These are phyloP conservation scores for Alternaria gansuensis DNA, from an alignment of 2,329 filamentous ascomycete genomes.

Conservation along the genomic window DNA sequence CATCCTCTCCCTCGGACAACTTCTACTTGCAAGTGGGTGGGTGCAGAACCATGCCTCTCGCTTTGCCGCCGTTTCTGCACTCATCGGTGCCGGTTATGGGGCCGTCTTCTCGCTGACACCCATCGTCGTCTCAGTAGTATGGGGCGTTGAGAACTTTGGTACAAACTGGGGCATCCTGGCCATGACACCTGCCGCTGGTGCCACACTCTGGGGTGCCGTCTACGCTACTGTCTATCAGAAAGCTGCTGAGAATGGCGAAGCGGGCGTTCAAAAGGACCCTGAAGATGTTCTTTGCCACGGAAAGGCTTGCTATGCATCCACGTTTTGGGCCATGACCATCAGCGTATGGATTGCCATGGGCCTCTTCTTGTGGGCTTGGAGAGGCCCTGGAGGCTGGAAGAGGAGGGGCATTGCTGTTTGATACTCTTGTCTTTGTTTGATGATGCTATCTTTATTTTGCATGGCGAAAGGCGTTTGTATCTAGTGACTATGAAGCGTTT, in stretches of 20 bases:
- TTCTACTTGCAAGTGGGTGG: slow-evolving; percentile 77
- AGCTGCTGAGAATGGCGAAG: slow-evolving; percentile 60
- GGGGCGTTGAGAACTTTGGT: slow-evolving; percentile 98
- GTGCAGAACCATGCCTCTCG: slow-evolving; percentile 77
- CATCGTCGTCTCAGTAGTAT: slow-evolving; percentile 94
- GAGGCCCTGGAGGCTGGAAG: slow-evolving; percentile 77
- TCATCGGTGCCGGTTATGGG: slow-evolving; percentile 91
- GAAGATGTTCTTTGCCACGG: slow-evolving; percentile 78
- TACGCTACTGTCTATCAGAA: slow-evolving; percentile 83
- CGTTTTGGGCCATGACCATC: slow-evolving; percentile 85
- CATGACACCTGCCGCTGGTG: slow-evolving; percentile 86
- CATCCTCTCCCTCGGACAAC: slow-evolving; percentile 79
- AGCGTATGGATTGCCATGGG: slow-evolving; percentile 84
- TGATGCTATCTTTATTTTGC: not conserved
- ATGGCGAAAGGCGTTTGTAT: slow-evolving; percentile 18
- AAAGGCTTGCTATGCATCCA: slow-evolving; percentile 77
- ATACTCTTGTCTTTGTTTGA: not conserved
- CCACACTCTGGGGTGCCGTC: slow-evolving; percentile 88
- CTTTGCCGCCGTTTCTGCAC: slow-evolving; percentile 85
- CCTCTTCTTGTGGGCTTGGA: slow-evolving; percentile 79
- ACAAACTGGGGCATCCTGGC: slow-evolving; percentile 98
- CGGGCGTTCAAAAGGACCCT: slow-evolving; percentile 45
- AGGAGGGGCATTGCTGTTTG: slow-evolving; percentile 75
- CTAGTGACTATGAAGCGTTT: slow-evolving; percentile 2
- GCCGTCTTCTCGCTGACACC: slow-evolving; percentile 89